A percentile compares a stretch with the other conserved stretches of the same genome.
Evolutionary conservation across 2,329 filamentous ascomycete genomes (phyloP).

Genomic region (Whalleya microplaca): DNA sequence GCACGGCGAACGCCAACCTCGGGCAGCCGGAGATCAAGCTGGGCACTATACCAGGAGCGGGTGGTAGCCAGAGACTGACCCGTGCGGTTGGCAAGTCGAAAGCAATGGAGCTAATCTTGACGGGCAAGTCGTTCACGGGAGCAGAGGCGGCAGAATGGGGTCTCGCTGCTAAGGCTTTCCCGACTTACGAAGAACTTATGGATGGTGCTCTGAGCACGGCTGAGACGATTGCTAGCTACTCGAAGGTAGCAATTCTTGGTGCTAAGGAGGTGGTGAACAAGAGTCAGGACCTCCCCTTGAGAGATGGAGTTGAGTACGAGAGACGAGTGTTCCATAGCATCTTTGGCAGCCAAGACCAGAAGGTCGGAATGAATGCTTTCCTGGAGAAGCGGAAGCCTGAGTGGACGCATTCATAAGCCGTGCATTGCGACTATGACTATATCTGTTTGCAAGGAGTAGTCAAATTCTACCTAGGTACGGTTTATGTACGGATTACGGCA

Average conservation of each 20-base stretch:
- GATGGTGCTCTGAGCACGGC: conserved; percentile 81
- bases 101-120: conserved; percentile 91
- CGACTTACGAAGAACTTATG: conserved; percentile 79
- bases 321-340: conserved; percentile 88
- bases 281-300: conserved; percentile 86
- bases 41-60: conserved; percentile 88
- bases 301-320: conserved; percentile 95
- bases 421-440: conserved; percentile 7
- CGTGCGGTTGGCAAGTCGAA: conserved; percentile 80
- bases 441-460: not conserved
- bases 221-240: conserved; percentile 86
- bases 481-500: too few relatives aligned
- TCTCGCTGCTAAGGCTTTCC: conserved; percentile 80
- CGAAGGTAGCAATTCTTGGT: conserved; percentile 83
- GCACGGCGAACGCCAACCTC: conserved; percentile 82
- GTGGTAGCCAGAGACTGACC: conserved; percentile 87
- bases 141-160: conserved; percentile 89
- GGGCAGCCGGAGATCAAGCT: conserved; percentile 98
- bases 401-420: conserved; percentile 76
- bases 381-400: conserved; percentile 91
- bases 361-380: conserved; percentile 96
- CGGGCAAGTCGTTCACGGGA: conserved; percentile 81
- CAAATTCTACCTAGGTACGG: too few relatives aligned
- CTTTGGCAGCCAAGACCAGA: conserved; percentile 96
- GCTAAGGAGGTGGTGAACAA: conserved; percentile 99